Conservation (phyloP, 1,284 basidiomycete species). For the Hypsizygus ulmarius region DNA sequence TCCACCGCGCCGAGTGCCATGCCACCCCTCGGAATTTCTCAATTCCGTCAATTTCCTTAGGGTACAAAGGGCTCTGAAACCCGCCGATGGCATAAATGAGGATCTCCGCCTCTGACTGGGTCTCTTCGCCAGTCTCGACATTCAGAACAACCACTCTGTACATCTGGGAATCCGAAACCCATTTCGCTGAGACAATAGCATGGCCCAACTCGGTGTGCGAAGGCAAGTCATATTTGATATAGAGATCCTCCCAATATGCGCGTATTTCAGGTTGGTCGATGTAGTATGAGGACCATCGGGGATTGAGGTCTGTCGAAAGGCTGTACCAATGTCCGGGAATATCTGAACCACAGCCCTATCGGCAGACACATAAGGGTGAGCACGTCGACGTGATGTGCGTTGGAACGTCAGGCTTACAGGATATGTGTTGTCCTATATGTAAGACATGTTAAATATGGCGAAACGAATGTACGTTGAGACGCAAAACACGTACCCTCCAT, state of each 20-base stretch:
- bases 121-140: constrained; percentile 28
- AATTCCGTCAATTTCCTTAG: constrained; percentile 40
- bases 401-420: constrained; percentile 28
- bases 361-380: background rate
- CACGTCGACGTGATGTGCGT: background rate
- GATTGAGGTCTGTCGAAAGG: constrained; percentile 53
- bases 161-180: constrained; percentile 40
- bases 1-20: constrained; percentile 59
- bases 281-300: constrained; percentile 46
- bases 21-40: constrained; percentile 48
- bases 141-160: constrained; percentile 42
- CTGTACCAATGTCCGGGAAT: constrained; percentile 55
- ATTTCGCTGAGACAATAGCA: constrained; percentile 40
- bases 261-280: constrained; percentile 48
- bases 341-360: constrained; percentile 52
- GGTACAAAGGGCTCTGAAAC: constrained; percentile 45
- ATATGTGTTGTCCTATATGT: constrained; percentile 42
- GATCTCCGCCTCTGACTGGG: constrained; percentile 36
- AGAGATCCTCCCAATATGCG: constrained; percentile 48
- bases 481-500: constrained; percentile 42
- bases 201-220: constrained; percentile 42
- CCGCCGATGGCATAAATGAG: constrained; percentile 45
- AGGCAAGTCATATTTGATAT: constrained; percentile 39
- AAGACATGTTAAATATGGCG: no score
- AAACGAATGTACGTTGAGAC: no score